These are phyloP conservation scores for Acorus calamus DNA, from an alignment of 106 monocot species.

Conservation along the genomic window DNA sequence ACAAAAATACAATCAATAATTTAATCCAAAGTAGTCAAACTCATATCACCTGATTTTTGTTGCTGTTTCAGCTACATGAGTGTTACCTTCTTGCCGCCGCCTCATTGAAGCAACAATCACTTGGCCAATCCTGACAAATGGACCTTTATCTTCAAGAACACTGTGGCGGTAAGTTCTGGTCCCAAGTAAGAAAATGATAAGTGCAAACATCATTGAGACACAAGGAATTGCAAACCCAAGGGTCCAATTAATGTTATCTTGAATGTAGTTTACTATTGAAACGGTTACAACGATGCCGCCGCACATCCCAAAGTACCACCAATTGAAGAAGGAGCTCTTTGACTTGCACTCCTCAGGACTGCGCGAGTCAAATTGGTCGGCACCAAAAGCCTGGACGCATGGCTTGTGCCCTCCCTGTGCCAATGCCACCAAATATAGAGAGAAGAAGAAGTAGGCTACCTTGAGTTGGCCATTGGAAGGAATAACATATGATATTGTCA, in stretches of 20 bases:
- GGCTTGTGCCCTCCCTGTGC: conserved; percentile 78
- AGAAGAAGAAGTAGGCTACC: conserved; percentile 39
- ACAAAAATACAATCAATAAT: no score
- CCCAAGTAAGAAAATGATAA: conserved; percentile 54
- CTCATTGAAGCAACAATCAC: no score
- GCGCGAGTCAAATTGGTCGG: conserved; percentile 70
- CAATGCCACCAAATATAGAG: conserved; percentile 56
- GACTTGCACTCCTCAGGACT: conserved; percentile 40
- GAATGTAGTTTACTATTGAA: conserved; percentile 42
- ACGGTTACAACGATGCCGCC: conserved; percentile 16
- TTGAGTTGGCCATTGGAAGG: conserved; percentile 1
- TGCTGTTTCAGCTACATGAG: no score
- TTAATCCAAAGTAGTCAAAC: no score
- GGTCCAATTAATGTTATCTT: conserved; percentile 63
- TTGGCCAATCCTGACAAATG: conserved; percentile 21
- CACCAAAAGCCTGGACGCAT: conserved; percentile 75
- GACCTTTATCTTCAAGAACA: conserved; percentile 17
- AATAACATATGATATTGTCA: no score
- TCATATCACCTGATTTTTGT: no score
- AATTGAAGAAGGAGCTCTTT: conserved; percentile 73
- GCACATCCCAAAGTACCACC: conserved; percentile 57
- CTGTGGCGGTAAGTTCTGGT: conserved; percentile 42
- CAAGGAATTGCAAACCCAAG: conserved; percentile 73
- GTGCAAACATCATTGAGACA: conserved; percentile 35
- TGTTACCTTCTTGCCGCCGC: no score